Percentiles rank a stretch among this genome's conserved stretches.
phyloP scores from a whole-genome alignment of 305 asterid genomes.

The Fraxinus sp. region DNA sequence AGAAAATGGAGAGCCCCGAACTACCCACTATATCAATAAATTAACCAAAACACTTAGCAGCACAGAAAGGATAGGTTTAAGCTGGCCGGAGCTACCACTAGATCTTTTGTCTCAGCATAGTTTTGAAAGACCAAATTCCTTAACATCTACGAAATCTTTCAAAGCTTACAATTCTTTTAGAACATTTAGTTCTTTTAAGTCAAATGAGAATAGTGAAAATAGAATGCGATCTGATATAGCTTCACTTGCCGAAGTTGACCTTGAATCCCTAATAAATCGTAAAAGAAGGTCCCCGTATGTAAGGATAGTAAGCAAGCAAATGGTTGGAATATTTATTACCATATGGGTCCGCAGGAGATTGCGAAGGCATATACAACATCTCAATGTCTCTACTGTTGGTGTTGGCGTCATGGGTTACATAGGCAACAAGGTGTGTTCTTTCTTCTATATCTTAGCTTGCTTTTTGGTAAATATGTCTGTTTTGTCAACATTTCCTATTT shows the following conservation, averaged over 20 bases:
- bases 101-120: conserved; percentile 57
- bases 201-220: conserved; percentile 30
- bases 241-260: conserved; percentile 62
- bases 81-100: conserved; percentile 95
- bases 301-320: conserved; percentile 91
- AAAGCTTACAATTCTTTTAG: conserved; percentile 56
- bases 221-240: conserved; percentile 40
- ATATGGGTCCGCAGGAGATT: conserved; percentile 90
- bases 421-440: conserved; percentile 86
- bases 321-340: conserved; percentile 85
- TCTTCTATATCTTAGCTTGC: conserved; percentile 24
- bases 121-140: conserved; percentile 56
- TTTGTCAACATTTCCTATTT: conserved; percentile 1
- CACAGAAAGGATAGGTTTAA: conserved; percentile 72
- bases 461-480: conserved; percentile 10
- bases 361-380: conserved; percentile 74
- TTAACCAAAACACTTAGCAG: conserved; percentile 60
- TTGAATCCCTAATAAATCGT: conserved; percentile 64
- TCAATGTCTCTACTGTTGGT: conserved; percentile 87
- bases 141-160: conserved; percentile 46
- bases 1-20: conserved; percentile 41
- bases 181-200: conserved; percentile 58
- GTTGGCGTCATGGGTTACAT: conserved; percentile 98
- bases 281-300: conserved; percentile 80
- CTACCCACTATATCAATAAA: conserved; percentile 32